A percentile compares a stretch with the other conserved stretches of the same genome.
These are phyloP conservation scores for Phaeosphaeriaceae sp. DNA, from an alignment of 2,329 filamentous ascomycete genomes.

Conservation along the genomic window DNA sequence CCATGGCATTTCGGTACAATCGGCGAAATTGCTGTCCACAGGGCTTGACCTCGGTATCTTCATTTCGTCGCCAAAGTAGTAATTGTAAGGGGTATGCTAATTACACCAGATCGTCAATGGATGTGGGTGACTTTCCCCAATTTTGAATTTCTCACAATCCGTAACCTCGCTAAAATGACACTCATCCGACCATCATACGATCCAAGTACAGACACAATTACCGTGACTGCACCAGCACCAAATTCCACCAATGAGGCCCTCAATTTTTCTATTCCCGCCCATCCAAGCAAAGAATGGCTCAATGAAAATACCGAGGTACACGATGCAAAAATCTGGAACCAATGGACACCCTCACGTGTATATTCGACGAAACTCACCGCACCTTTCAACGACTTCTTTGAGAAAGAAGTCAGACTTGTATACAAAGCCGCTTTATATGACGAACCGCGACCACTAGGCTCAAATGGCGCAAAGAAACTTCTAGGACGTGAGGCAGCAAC, in stretches of 20 bases:
- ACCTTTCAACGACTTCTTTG: slow-evolving; percentile 63
- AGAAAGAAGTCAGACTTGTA: slow-evolving; percentile 62
- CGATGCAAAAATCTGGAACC: slow-evolving; percentile 64
- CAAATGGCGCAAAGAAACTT: slow-evolving; percentile 61
- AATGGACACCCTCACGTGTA: slow-evolving; percentile 62
- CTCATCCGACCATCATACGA: slow-evolving; percentile 63
- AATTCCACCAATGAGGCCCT: slow-evolving; percentile 40
- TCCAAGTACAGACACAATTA: slow-evolving; percentile 53
- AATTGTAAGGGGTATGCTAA: slow-evolving; percentile 7
- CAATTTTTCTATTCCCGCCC: slow-evolving; percentile 60
- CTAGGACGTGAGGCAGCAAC: slow-evolving; percentile 62
- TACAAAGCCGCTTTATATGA: slow-evolving; percentile 63
- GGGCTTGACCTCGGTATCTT: slow-evolving; percentile 60
- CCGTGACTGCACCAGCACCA: slow-evolving; percentile 55
- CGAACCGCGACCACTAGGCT: slow-evolving; percentile 59
- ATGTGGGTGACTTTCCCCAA: slow-evolving; percentile 66
- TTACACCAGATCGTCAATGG: slow-evolving; percentile 62
- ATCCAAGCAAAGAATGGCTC: slow-evolving; percentile 62
- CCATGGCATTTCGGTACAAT: slow-evolving; percentile 63
- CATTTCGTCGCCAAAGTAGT: background rate
- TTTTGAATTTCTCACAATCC: slow-evolving; percentile 67
- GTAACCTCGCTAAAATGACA: slow-evolving; percentile 66
- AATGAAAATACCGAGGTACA: slow-evolving; percentile 57
- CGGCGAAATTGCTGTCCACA: slow-evolving; percentile 59
- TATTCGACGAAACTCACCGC: slow-evolving; percentile 60